A percentile compares a stretch with the other conserved stretches of the same genome.
phyloP scores from a whole-genome alignment of 352 stramenopile species.

The Pythium oligandrum region DNA sequence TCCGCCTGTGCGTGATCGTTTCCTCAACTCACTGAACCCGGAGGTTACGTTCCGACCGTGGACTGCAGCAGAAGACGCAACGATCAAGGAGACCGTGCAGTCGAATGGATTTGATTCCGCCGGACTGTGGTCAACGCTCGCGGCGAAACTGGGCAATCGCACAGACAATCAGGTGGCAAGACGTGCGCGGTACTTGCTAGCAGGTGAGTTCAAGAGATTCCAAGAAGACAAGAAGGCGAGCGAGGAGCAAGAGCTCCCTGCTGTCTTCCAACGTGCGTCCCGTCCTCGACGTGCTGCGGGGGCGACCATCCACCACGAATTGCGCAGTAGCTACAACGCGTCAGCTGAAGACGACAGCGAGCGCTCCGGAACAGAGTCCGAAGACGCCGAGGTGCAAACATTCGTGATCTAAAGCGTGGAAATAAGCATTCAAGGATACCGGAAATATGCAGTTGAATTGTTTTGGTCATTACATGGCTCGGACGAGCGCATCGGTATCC shows the following conservation, averaged over 20 bases:
- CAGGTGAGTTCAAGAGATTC: conserved; percentile 11
- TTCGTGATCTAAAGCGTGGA: too few relatives aligned
- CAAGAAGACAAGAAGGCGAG: conserved; percentile 4
- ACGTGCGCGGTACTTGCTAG: conserved; percentile 9
- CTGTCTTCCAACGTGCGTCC: conserved; percentile 16
- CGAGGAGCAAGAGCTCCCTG: conserved; percentile 9
- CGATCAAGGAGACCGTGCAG: conserved; percentile 28
- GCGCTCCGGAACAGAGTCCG: too few relatives aligned
- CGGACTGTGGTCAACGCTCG: conserved; percentile 19
- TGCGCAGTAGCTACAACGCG: conserved; percentile 17
- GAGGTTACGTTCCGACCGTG: conserved; percentile 58
- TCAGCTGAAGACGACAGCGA: too few relatives aligned
- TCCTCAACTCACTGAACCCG: conserved; percentile 62
- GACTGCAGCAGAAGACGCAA: conserved; percentile 44
- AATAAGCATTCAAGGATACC: too few relatives aligned
- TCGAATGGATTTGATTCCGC: conserved; percentile 10
- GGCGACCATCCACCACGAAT: not conserved
- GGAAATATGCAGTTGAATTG: too few relatives aligned
- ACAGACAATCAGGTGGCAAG: conserved; percentile 23
- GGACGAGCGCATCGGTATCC: conserved; percentile 32
- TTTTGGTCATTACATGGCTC: too few relatives aligned
- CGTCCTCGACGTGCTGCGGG: not conserved
- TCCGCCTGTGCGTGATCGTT: conserved; percentile 57
- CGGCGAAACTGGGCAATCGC: conserved; percentile 17
- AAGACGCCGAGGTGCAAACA: too few relatives aligned